These are phyloP conservation scores for Prunus salicina DNA, from an alignment of 306 rosid species.

Conservation along the genomic window DNA sequence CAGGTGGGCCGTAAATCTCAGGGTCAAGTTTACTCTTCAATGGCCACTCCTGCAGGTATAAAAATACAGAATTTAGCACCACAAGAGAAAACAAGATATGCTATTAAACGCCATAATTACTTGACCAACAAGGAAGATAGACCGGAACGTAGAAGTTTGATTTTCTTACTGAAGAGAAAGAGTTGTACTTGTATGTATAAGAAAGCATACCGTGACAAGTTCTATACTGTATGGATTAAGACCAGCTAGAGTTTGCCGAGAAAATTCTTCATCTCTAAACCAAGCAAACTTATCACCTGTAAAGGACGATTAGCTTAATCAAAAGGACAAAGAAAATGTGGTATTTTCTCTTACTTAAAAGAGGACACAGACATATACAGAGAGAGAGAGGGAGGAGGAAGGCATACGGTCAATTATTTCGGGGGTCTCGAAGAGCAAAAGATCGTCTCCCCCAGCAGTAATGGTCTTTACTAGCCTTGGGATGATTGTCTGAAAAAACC, in stretches of 20 bases:
- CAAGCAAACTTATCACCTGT: slow-evolving; percentile 43
- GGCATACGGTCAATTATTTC: too few relatives aligned
- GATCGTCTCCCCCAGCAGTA: too few relatives aligned
- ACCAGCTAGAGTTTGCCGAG: slow-evolving; percentile 48
- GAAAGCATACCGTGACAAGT: slow-evolving; percentile 31
- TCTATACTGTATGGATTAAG: slow-evolving; percentile 37
- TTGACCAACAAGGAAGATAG: background rate
- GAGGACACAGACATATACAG: background rate
- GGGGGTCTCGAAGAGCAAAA: too few relatives aligned
- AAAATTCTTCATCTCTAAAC: slow-evolving; percentile 48
- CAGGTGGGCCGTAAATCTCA: slow-evolving; percentile 34
- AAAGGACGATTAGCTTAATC: background rate
- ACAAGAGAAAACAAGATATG: background rate
- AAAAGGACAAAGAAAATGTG: background rate
- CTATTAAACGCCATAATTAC: background rate
- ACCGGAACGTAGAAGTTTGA: background rate
- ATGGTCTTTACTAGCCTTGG: too few relatives aligned
- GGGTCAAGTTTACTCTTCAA: slow-evolving; percentile 42
- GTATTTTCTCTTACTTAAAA: background rate
- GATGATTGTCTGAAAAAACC: too few relatives aligned
- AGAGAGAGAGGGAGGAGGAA: too few relatives aligned
- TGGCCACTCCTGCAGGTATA: slow-evolving; percentile 39
- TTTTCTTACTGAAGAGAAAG: background rate
- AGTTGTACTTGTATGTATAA: background rate
- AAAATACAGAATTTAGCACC: background rate